Base-by-base conservation (phyloP, 2,329 filamentous ascomycete genomes). In the Xylariaceae sp. region DNA sequence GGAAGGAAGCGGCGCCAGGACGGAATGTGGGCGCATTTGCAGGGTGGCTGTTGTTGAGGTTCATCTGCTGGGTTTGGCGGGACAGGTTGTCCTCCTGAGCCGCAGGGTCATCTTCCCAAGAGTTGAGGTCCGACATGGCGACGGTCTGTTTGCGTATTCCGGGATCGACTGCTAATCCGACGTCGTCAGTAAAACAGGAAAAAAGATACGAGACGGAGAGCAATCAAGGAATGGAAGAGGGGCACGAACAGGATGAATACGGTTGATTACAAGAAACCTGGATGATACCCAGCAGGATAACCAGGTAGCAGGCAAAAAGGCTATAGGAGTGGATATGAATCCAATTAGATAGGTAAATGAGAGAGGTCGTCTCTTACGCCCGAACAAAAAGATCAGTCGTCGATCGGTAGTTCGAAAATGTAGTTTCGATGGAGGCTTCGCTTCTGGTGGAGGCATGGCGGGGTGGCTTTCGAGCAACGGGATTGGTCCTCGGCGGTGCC, bases 101-200 rank as follows among this genome's bases (percentile, higher is more conserved):
- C 57, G 87, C 81, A 70, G 87, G 86, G 71, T 92, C 90, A 71
- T 96, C 91, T 78, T 97, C 92, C 90, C 94, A 97, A 64, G 92
- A 96, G 75, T 96, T 92, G 71, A 91, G 89, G 75, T 92, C 87
- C 69, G 92, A 88, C 92, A 96, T 96, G 71, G 58, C 81, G 72
- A 47, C 58, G 57, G 56, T 64, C 17, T 63, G 18, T 49, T 47
- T 50, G 68, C 65, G 61, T 13, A n/a, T 55, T 54, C 11, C 13
- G 39, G 15, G 37, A 23, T 56, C 49, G 49, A 37, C 13, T 53
- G 17, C 35, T 53, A 9, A 15, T 44, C 13, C 4, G 10, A 5
- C 4, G 45, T 6, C 11, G 15, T 34, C 18, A 39, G 11, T 10
- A 39, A 44, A 39, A 44, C 18, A 18, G 35, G 35, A 11, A 30